Conservation (phyloP, 179 eudicot species). For the Carnegiea gigantea region DNA sequence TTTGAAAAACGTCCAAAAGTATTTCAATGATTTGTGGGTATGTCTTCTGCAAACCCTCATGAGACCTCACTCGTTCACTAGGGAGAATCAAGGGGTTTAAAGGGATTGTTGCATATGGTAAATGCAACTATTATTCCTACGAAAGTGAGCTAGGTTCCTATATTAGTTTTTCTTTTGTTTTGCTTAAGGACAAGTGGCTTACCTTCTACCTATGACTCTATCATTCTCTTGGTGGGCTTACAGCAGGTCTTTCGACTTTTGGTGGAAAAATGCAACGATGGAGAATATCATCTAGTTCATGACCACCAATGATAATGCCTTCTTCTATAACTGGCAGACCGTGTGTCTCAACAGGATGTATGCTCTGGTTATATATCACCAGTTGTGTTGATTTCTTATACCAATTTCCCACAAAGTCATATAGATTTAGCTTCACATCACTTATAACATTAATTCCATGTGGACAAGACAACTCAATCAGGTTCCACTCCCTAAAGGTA, state of each 20-base stretch:
- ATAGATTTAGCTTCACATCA: not conserved
- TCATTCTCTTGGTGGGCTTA: not conserved
- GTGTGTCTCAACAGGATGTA: not conserved
- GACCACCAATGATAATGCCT: not conserved
- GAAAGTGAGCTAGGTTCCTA: no score
- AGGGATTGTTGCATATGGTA: no score
- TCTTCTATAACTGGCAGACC: not conserved
- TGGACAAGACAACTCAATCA: not conserved
- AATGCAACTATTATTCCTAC: no score
- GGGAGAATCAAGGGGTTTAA: no score
- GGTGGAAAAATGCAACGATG: not conserved
- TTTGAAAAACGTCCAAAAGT: no score
- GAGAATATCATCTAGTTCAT: not conserved
- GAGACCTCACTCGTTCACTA: no score
- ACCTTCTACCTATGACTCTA: not conserved
- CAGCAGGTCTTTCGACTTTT: not conserved
- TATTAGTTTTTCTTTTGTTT: no score
- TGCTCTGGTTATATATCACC: no score
- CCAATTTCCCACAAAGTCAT: not conserved
- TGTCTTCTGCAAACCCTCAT: no score
- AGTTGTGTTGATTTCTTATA: not conserved
- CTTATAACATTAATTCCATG: not conserved
- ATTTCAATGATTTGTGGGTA: no score
- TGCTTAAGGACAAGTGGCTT: no score
- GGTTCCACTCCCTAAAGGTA: not conserved